Evolutionary conservation across 805 yeast species (phyloP), one percentile per base, ranked within the genome.

Genomic region (Candida silvicultrix): DNA sequence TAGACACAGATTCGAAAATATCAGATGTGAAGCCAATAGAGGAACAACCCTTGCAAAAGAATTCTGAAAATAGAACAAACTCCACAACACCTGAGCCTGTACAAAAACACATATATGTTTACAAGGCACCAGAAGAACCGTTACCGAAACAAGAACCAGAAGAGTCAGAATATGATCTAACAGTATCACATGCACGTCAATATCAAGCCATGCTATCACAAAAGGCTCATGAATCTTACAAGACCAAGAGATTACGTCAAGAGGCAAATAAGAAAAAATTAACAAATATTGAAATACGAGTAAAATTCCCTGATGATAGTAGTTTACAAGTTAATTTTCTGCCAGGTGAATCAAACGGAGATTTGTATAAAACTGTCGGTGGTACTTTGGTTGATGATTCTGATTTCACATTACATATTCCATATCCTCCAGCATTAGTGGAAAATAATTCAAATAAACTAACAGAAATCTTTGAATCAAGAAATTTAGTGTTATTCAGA

Each of bases 281-380:
- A 47, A 56, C 50, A 49, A 64, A 57, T 44, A 63, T 57, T 14
- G 57, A 66, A 8, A 58, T 82, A 2, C 67, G 88, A 46, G 54
- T 83, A 11, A 68, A 75, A 44, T 75, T 83, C 48, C 86, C 87
- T 0, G 85, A 83, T 58, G 70, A 72, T 45, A 67, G 72, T 3
- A 66, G 66, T 20, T 56, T 82, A 1, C 81, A 82, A 51, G 66
- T 77, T 16, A 68, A 64, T n/a, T 74, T 83, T 51, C 56, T 57
- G 11, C 70, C 78, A 7, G 53, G 55, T 1, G 78, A 78, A 42
- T 70, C 75, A 0, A 55, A 65, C 41, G 16, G 39, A 0, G 56
- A 54, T 10, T 49, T 70, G 7, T 69, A 71, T 46, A 46, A 51
- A 0, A 49, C 56, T 32, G 61, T 68, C 46, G 34, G 52, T 38